Evolutionary conservation across 2,329 filamentous ascomycete species (phyloP).

Genomic region (Aspergillus alliaceus): DNA sequence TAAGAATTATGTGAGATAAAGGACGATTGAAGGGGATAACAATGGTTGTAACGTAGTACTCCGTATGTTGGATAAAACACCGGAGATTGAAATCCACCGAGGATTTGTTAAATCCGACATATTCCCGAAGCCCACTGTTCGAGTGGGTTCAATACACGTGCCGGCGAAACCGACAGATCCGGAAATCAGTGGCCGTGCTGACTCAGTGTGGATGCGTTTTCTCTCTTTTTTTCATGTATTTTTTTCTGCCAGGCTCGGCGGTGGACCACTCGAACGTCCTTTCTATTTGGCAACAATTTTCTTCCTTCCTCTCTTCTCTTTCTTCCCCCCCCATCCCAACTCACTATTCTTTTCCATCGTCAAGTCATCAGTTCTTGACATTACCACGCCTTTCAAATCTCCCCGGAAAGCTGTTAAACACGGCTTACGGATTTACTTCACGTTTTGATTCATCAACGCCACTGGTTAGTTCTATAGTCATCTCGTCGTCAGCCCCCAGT

Average conservation of each 20-base stretch:
- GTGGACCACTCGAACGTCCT: conserved; percentile 22
- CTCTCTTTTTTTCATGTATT: conserved; percentile 7
- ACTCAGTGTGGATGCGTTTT: background rate
- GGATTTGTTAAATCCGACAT: background rate
- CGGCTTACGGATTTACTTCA: conserved; percentile 8
- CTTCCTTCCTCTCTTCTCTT: conserved; percentile 19
- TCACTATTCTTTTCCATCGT: conserved; percentile 21
- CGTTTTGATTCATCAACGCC: conserved; percentile 8
- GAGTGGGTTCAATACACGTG: conserved; percentile 1
- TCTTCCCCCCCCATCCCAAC: conserved; percentile 10
- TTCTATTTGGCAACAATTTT: conserved; percentile 20
- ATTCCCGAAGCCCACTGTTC: background rate
- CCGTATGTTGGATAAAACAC: background rate
- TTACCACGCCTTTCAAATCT: conserved; percentile 10
- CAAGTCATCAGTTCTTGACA: conserved; percentile 16
- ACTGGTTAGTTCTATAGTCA: conserved; percentile 20
- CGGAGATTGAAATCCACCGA: background rate
- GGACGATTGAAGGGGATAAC: background rate
- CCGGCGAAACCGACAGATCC: background rate
- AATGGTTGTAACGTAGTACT: background rate
- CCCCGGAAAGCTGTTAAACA: conserved; percentile 10
- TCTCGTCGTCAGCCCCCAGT: conserved; percentile 4
- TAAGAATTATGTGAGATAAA: too few species aligned
- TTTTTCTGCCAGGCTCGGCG: conserved; percentile 17
- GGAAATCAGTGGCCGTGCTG: background rate